Percentiles rank a stretch among this genome's conserved stretches.
These are phyloP conservation scores for Leishmania martiniquensis DNA, from an alignment of 208 protist genomes.

Conservation along the genomic window DNA sequence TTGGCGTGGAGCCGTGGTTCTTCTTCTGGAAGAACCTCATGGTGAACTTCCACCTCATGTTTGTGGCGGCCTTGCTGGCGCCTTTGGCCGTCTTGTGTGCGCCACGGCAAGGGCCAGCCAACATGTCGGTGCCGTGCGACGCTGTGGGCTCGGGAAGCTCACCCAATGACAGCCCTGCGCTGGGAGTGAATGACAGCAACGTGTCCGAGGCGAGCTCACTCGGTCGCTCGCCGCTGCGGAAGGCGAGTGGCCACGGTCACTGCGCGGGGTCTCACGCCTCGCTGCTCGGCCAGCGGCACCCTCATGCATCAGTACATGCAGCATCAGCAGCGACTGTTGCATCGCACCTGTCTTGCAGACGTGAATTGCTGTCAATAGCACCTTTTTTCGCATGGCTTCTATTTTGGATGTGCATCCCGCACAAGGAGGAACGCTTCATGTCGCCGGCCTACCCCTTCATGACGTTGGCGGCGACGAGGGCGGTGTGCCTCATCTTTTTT, in stretches of 20 bases:
- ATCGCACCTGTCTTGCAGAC: constrained; percentile 23
- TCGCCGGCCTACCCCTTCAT: constrained; percentile 93
- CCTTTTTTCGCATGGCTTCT: constrained; percentile 91
- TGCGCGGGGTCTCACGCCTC: constrained; percentile 4
- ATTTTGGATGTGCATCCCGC: constrained; percentile 89
- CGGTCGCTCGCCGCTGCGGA: background rate
- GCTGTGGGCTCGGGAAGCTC: background rate
- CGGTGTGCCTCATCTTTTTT: constrained; percentile 39
- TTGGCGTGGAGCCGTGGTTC: constrained; percentile 92
- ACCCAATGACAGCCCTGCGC: background rate
- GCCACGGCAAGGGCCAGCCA: background rate
- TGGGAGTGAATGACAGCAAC: background rate
- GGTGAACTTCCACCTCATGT: constrained; percentile 95
- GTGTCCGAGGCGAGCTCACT: background rate
- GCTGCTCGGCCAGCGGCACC: background rate
- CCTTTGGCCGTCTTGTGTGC: constrained; percentile 42
- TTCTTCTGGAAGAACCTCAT: constrained; percentile 94
- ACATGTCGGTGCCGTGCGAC: background rate
- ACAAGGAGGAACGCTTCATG: constrained; percentile 97
- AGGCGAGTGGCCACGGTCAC: background rate
- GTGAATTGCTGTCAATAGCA: constrained; percentile 60
- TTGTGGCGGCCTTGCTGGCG: constrained; percentile 60
- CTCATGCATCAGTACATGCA: background rate
- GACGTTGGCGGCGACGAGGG: constrained; percentile 70
- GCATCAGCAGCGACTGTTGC: background rate